A percentile compares a stretch with the other conserved stretches of the same genome.
Conservation (phyloP, 805 yeast species). For the Maudiozyma saulgeensis region DNA sequence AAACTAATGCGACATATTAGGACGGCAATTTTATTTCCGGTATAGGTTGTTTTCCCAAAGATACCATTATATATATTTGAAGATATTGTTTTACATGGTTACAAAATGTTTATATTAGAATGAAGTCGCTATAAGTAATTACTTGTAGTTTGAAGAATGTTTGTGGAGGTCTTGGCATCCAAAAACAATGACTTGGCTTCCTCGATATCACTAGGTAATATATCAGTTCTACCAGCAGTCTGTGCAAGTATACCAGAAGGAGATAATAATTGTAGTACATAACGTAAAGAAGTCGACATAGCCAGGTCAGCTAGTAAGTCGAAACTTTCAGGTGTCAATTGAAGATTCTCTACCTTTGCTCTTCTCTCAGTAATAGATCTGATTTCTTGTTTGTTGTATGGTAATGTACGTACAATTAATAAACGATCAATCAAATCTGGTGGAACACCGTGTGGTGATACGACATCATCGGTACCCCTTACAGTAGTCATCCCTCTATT, state of each 20-base stretch:
- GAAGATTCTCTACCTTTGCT: conserved; percentile 65
- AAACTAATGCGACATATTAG: too few species aligned
- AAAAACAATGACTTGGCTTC: conserved; percentile 76
- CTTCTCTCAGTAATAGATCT: conserved; percentile 74
- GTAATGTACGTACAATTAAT: conserved; percentile 82
- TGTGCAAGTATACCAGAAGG: conserved; percentile 82
- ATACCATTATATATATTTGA: too few species aligned
- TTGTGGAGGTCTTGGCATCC: conserved; percentile 76
- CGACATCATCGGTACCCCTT: conserved; percentile 78
- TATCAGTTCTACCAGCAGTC: conserved; percentile 61
- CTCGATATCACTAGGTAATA: conserved; percentile 61
- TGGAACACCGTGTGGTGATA: conserved; percentile 94
- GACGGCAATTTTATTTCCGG: too few species aligned
- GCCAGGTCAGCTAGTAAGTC: conserved; percentile 69
- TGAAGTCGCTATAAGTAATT: conserved; percentile 26
- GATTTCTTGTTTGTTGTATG: conserved; percentile 80
- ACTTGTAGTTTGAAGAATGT: conserved; percentile 39
- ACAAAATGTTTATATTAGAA: not conserved
- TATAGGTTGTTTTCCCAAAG: too few species aligned
- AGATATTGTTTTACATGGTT: not conserved
- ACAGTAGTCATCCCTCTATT: conserved; percentile 89
- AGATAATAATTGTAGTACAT: conserved; percentile 81
- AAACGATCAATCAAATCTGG: conserved; percentile 88
- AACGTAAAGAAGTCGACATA: conserved; percentile 70
- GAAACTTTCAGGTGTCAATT: conserved; percentile 58